Conservation (phyloP, 805 yeast genomes). For the Zygoascus bituminiphila region DNA sequence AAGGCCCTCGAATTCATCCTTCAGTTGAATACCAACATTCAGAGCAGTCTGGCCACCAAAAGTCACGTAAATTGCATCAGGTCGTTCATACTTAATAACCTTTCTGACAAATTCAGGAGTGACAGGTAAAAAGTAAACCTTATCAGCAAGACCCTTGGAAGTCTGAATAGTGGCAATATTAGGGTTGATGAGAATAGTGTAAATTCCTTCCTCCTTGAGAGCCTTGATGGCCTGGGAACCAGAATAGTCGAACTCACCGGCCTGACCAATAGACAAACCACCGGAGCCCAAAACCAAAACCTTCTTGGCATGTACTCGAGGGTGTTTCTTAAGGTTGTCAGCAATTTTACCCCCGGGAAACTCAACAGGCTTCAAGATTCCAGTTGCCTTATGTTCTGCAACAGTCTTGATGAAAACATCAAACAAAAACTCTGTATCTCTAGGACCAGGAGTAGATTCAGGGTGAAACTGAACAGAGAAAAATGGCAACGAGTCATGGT, state of each 20-base stretch:
- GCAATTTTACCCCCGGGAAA: conserved; percentile 85
- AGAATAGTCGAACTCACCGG: conserved; percentile 98
- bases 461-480: conserved; percentile 99
- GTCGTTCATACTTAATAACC: conserved; percentile 89
- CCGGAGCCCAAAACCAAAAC: conserved; percentile 95
- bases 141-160: conserved; percentile 94
- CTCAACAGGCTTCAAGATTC: conserved; percentile 57
- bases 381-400: conserved; percentile 38
- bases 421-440: conserved; percentile 95
- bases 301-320: conserved; percentile 78
- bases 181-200: conserved; percentile 92
- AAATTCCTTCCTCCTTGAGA: conserved; percentile 93
- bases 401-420: conserved; percentile 87
- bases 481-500: conserved; percentile 76
- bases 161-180: conserved; percentile 98
- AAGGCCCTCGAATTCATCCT: conserved; percentile 85
- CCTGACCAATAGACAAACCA: conserved; percentile 97
- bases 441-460: conserved; percentile 98
- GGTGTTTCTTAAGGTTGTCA: conserved; percentile 68
- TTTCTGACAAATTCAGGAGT: conserved; percentile 94
- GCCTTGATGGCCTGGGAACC: conserved; percentile 99
- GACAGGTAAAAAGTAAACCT: conserved; percentile 96
- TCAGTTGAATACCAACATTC: conserved; percentile 88
- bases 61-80: conserved; percentile 94
- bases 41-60: conserved; percentile 99